Base-by-base conservation (phyloP, 2,329 filamentous ascomycete genomes). In the Alternaria metachromatica region DNA sequence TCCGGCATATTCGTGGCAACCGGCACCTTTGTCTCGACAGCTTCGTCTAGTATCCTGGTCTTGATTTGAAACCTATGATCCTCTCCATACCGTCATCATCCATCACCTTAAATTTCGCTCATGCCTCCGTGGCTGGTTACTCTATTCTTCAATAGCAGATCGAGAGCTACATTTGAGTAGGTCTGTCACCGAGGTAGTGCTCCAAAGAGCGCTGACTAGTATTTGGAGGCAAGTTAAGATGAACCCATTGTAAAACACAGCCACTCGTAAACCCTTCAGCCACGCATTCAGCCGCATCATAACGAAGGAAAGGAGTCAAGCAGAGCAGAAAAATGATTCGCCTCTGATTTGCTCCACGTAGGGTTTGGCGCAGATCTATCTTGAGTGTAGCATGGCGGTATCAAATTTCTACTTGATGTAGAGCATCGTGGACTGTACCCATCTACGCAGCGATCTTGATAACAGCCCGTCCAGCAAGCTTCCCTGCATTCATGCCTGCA, bases 381-480 rank as follows among this genome's bases (percentile, higher is more conserved):
- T 41, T 41, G 37, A 41, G 37, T 41, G 37, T 41, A 41, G 37
- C 1, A 41, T 41, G n/a, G n/a, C 37, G 37, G 15, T 41, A 41
- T 3, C 37, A 41, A 41, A 18, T 41, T 2, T 18, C n/a, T 41
- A 18, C 37, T 41, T 41, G 37, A 41, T 41, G 37, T 41, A 41
- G 37, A 41, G 37, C n/a, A 41, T 41, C 37, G 2, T 18, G 3
- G 37, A 41, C 37, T 41, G 37, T 41, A 41, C 37, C 37, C 37
- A 9, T 21, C 18, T 69, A 72, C 10, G 51, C 55, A 20, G 65
- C 69, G 15, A 82, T 76, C 63, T 82, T 82, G 44, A 83, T 73
- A 5, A 83, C 81, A 18, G 81, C 81, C 58, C 81, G 72, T 6
- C 81, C 82, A 55, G 74, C 73, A 33, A 82, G 70, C 63, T 80